These are phyloP conservation scores for Aquilaria yunnanensis DNA, from an alignment of 345 rosid genomes.

Conservation along the genomic window DNA sequence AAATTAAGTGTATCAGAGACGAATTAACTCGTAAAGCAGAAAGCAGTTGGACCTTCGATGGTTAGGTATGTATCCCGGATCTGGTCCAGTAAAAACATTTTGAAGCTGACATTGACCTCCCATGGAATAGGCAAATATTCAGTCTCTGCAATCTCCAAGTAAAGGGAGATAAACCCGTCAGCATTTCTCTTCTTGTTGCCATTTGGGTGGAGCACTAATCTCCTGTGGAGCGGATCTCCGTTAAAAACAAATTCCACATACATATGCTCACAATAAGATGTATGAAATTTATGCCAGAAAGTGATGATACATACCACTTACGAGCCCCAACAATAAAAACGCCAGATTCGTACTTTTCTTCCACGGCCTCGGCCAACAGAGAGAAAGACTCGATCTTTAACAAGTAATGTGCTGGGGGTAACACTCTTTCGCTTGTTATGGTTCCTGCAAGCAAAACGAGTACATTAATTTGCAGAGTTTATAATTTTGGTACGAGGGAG, in stretches of 20 bases:
- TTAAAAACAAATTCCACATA: not conserved
- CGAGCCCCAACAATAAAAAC: slow-evolving; percentile 27
- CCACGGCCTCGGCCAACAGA: not conserved
- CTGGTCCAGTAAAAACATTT: slow-evolving; percentile 5
- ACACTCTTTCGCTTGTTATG: too few relatives aligned
- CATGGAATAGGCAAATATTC: not conserved
- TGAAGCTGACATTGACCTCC: slow-evolving; percentile 5
- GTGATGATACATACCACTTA: slow-evolving; percentile 21
- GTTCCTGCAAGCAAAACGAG: too few relatives aligned
- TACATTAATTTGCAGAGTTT: not conserved
- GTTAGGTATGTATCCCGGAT: not conserved
- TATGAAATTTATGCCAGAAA: too few relatives aligned
- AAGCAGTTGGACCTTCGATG: slow-evolving; percentile 4
- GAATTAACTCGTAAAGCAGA: not conserved
- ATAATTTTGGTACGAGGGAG: too few relatives aligned
- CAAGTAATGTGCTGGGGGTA: too few relatives aligned
- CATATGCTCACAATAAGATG: too few relatives aligned
- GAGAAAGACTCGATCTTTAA: slow-evolving; percentile 1
- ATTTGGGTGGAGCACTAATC: slow-evolving; percentile 24
- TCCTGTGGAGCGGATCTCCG: slow-evolving; percentile 13
- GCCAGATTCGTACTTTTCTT: slow-evolving; percentile 18
- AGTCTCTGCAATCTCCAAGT: not conserved
- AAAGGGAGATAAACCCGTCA: slow-evolving; percentile 17
- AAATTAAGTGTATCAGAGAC: not conserved
- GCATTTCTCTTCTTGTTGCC: slow-evolving; percentile 27